phyloP scores from a whole-genome alignment of 2,329 filamentous ascomycete genomes.

The Salinomyces thailandicus region DNA sequence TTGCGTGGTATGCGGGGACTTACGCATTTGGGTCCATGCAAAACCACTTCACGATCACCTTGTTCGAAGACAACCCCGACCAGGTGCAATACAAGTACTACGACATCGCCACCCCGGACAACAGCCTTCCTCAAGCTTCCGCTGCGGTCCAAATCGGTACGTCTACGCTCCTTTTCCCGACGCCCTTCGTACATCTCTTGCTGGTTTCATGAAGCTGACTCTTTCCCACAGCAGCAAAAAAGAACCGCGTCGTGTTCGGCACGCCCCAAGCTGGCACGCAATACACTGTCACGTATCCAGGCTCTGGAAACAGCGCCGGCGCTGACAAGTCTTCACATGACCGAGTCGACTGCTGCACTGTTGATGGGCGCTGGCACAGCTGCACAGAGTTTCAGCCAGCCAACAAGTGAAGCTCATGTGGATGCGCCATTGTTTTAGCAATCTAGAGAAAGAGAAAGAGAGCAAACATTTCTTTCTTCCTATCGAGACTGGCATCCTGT shows the following conservation, averaged over 20 bases:
- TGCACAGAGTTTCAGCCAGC: background rate
- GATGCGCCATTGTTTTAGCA: no score
- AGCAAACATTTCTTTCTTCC: no score
- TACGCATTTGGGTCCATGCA: background rate
- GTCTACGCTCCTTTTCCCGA: background rate
- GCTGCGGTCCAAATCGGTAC: background rate
- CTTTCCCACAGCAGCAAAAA: no score
- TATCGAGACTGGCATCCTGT: no score
- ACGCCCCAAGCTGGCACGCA: background rate
- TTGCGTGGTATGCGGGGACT: background rate
- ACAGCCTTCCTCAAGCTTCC: background rate
- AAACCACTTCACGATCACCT: background rate
- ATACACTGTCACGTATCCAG: background rate
- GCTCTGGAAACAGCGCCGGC: background rate
- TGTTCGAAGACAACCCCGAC: background rate
- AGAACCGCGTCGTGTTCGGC: background rate
- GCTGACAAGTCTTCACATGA: background rate
- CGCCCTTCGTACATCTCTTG: background rate
- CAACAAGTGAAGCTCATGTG: no score
- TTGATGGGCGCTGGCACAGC: background rate
- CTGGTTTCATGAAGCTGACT: no score
- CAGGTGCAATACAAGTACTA: background rate
- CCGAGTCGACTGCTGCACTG: background rate
- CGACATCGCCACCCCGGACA: no score
- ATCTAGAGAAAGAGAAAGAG: no score